These are phyloP conservation scores for Houttuynia cordata DNA, from an alignment of 164 flowering plant genomes.

Conservation along the genomic window DNA sequence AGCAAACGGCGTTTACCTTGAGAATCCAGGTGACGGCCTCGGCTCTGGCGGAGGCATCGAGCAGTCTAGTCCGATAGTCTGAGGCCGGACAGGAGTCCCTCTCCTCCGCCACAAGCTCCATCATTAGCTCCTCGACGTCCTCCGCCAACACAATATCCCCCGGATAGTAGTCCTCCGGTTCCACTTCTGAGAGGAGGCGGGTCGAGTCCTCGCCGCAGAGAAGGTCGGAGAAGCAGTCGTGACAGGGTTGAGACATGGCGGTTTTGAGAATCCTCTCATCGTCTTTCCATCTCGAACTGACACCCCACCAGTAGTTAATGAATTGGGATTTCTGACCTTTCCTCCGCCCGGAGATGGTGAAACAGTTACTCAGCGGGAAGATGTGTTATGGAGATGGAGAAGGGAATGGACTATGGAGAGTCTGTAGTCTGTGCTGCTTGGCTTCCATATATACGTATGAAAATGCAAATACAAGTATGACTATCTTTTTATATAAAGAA, in stretches of 20 bases:
- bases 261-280: conserved; percentile 2
- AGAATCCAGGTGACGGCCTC: conserved; percentile 87
- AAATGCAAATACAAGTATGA: too few species aligned
- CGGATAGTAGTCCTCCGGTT: conserved; percentile 29
- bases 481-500: too few species aligned
- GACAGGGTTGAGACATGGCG: conserved; percentile 33
- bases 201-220: conserved; percentile 64
- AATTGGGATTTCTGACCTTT: neutral
- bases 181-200: conserved; percentile 20
- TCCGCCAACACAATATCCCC: conserved; percentile 30
- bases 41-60: conserved; percentile 56
- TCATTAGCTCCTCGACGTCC: conserved; percentile 45
- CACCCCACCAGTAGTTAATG: neutral
- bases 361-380: too few species aligned
- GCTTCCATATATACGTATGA: too few species aligned
- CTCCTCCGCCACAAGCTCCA: conserved; percentile 54
- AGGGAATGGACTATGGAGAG: too few species aligned
- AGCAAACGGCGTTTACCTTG: conserved; percentile 39
- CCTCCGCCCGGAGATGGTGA: too few species aligned
- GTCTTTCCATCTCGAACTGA: conserved; percentile 3
- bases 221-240: conserved; percentile 46
- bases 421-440: too few species aligned
- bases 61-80: conserved; percentile 40
- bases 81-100: conserved; percentile 40
- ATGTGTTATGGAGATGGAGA: too few species aligned